A percentile compares a stretch with the other conserved stretches of the same genome.
phyloP scores from a whole-genome alignment of 129 eudicot species.

The Artemisia argyi region DNA sequence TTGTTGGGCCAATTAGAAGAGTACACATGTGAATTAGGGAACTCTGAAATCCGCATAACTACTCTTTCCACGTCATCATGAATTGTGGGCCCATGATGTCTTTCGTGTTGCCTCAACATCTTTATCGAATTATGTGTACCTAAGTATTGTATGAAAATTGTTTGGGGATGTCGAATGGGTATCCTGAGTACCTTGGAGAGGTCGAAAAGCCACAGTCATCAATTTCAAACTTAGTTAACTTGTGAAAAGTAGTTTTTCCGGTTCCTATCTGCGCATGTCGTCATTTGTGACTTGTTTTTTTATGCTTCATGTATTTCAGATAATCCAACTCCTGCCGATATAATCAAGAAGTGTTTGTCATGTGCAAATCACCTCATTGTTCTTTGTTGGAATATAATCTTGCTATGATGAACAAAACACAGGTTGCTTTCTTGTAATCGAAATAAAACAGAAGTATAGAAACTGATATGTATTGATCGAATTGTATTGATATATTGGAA shows the following conservation, averaged over 20 bases:
- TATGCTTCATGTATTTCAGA: background rate
- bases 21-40: background rate
- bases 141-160: background rate
- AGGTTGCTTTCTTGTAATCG: no score
- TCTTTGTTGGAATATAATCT: no score
- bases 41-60: constrained; percentile 6
- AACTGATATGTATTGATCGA: no score
- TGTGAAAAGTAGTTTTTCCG: background rate
- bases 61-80: constrained; percentile 22
- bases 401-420: no score
- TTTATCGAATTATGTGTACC: background rate
- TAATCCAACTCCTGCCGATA: background rate
- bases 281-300: background rate
- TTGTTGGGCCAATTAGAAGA: background rate
- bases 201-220: background rate
- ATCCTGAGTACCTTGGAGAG: constrained; percentile 10
- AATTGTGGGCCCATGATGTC: constrained; percentile 14
- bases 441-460: no score
- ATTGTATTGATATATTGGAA: no score
- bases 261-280: background rate
- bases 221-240: background rate
- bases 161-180: constrained; percentile 1
- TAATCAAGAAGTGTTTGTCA: no score
- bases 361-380: no score
- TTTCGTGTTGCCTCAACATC: constrained; percentile 12